Percentiles rank a stretch among this genome's conserved stretches.
Evolutionary conservation across 805 yeast species (phyloP).

Genomic region (Scheffersomyces amazonensis): DNA sequence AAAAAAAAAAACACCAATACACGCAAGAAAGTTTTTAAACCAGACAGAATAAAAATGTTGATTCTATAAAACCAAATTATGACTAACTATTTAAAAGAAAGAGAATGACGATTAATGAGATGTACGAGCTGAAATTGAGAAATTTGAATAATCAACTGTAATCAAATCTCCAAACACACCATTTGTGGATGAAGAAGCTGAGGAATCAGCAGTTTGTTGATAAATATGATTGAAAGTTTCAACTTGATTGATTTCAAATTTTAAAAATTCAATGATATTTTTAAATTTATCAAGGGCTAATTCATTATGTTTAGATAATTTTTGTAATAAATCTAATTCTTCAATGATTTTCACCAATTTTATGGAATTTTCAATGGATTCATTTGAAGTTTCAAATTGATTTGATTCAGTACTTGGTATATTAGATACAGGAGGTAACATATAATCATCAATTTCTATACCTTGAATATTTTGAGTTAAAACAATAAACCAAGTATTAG

Average conservation of each 20-base stretch:
- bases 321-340: conserved; percentile 38
- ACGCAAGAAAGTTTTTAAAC: no score
- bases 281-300: conserved; percentile 39
- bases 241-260: conserved; percentile 32
- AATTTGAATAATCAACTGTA: conserved; percentile 42
- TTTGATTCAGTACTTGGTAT: not conserved
- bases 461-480: conserved; percentile 27
- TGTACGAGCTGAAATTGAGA: conserved; percentile 32
- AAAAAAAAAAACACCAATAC: no score
- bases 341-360: conserved; percentile 27
- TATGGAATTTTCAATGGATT: conserved; percentile 1
- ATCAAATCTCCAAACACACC: conserved; percentile 33
- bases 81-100: no score
- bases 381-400: not conserved
- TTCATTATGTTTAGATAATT: conserved; percentile 44
- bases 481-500: conserved; percentile 54
- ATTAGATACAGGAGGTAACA: not conserved
- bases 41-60: no score
- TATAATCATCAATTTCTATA: conserved; percentile 5
- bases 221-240: conserved; percentile 20
- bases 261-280: conserved; percentile 43
- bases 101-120: no score
- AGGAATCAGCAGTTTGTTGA: not conserved
- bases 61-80: no score
- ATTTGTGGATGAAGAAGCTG: not conserved